Percentiles rank a stretch among this genome's conserved stretches.
Evolutionary conservation across 257 asterid genomes (phyloP).

Genomic region (Gentiana dahurica): DNA sequence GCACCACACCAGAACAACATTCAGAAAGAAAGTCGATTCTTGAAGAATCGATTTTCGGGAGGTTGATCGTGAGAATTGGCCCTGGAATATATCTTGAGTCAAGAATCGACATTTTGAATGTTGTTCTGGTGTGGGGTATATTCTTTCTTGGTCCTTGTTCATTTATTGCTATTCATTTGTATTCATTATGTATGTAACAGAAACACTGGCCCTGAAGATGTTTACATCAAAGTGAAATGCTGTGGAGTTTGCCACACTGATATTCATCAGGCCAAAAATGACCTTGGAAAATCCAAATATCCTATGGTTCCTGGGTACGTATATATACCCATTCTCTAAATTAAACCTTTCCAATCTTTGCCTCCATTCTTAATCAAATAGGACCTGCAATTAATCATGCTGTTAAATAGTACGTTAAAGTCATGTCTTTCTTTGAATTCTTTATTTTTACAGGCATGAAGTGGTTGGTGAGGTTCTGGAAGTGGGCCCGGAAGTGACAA

Average conservation of each 20-base stretch:
- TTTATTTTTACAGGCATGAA: conserved; percentile 49
- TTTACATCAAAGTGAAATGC: conserved; percentile 58
- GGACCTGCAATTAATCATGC: neutral
- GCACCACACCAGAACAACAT: no score
- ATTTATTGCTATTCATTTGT: neutral
- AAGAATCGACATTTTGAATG: no score
- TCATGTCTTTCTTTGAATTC: neutral
- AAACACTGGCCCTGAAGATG: conserved; percentile 72
- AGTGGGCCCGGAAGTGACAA: conserved; percentile 67
- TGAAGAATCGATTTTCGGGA: no score
- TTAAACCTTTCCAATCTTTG: neutral
- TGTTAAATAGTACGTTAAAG: neutral
- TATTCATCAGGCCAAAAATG: conserved; percentile 76
- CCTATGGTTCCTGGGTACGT: conserved; percentile 97
- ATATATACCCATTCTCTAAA: neutral
- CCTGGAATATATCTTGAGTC: no score
- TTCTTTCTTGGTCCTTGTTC: neutral
- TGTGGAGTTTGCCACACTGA: conserved; percentile 93
- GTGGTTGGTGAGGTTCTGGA: conserved; percentile 89
- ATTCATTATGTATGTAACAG: conserved; percentile 27
- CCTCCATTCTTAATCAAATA: neutral
- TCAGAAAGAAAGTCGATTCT: no score
- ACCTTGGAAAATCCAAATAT: conserved; percentile 90
- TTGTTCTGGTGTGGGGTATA: no score
- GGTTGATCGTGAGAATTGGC: no score